Evolutionary conservation across 2,329 filamentous ascomycete species (phyloP).

Genomic region (Paecilomyces variotii): DNA sequence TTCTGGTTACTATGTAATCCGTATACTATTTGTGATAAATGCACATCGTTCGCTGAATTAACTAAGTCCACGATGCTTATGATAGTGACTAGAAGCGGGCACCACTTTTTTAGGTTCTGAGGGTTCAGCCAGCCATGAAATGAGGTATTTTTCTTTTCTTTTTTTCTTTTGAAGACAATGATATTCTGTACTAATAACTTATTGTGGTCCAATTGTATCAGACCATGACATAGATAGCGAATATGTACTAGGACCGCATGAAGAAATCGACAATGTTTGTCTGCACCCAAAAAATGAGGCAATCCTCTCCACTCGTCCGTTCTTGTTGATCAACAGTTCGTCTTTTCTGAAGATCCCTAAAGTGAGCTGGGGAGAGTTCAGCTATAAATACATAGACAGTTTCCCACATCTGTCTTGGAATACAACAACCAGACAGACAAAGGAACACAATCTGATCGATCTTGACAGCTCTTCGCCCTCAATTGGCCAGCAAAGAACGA

Average conservation of each 20-base stretch:
- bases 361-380: background rate
- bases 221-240: background rate
- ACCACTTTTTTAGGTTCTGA: background rate
- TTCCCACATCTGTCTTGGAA: background rate
- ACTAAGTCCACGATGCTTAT: background rate
- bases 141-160: background rate
- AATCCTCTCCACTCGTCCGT: background rate
- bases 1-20: background rate
- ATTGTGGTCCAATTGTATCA: background rate
- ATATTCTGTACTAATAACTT: background rate
- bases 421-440: background rate
- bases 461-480: background rate
- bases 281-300: background rate
- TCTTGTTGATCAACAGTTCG: background rate
- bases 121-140: background rate
- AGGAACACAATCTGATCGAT: background rate
- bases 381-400: background rate
- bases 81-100: background rate
- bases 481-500: background rate
- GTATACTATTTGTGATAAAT: background rate
- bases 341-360: background rate
- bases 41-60: background rate
- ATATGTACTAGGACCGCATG: background rate
- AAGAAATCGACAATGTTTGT: background rate
- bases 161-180: background rate